Conservation (phyloP, 805 yeast genomes). For the Grigorovia jiainica region DNA sequence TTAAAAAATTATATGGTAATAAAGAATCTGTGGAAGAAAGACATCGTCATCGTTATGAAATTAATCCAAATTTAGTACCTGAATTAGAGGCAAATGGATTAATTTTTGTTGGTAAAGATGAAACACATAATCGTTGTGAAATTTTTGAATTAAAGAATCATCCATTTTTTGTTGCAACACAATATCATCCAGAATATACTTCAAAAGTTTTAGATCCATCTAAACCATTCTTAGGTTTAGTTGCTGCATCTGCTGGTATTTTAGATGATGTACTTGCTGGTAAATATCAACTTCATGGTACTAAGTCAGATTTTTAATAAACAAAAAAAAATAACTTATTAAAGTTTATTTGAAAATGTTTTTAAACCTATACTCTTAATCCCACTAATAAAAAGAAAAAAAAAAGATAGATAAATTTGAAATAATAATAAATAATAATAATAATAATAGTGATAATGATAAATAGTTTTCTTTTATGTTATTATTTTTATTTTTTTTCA, state of each 20-base stretch:
- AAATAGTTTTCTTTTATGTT: no score
- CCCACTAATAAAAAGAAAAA: background rate
- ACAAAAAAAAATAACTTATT: background rate
- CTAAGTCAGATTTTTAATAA: constrained; percentile 6
- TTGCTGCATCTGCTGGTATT: constrained; percentile 87
- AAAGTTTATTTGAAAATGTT: background rate
- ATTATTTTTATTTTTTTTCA: no score
- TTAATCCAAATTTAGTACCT: constrained; percentile 73
- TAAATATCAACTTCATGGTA: constrained; percentile 15
- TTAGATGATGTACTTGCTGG: constrained; percentile 54
- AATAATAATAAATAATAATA: background rate
- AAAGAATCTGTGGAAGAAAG: constrained; percentile 69
- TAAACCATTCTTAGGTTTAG: constrained; percentile 88
- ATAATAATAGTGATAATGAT: background rate
- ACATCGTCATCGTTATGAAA: constrained; percentile 98
- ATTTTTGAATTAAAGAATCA: constrained; percentile 77
- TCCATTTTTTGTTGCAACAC: constrained; percentile 89
- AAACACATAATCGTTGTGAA: constrained; percentile 86
- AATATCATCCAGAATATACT: constrained; percentile 96
- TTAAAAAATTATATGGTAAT: constrained; percentile 73
- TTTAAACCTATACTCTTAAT: no score
- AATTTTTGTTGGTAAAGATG: constrained; percentile 89
- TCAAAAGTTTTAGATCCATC: constrained; percentile 96
- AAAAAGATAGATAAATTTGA: background rate
- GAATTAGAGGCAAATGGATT: constrained; percentile 71